A percentile compares a stretch with the other conserved stretches of the same genome.
These are phyloP conservation scores for Gossypium gossypioides DNA, from an alignment of 441 rosid genomes.

Conservation along the genomic window DNA sequence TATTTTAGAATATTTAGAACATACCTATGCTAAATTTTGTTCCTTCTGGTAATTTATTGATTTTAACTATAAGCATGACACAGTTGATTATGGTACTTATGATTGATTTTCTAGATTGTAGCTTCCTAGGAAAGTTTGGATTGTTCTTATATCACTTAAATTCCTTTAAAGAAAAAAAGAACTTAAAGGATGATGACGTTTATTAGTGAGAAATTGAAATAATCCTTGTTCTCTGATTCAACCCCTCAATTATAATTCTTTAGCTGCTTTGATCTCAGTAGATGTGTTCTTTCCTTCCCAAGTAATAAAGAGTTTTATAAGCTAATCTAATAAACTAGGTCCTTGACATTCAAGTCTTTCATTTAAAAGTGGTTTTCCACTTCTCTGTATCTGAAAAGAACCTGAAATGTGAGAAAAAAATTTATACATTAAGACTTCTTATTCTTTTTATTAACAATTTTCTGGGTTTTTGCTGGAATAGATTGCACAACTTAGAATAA, in stretches of 20 bases:
- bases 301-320: neutral
- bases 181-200: neutral
- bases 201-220: neutral
- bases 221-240: neutral
- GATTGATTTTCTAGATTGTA: neutral
- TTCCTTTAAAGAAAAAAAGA: neutral
- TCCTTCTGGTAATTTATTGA: neutral
- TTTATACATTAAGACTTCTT: neutral
- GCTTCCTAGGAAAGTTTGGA: neutral
- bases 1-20: neutral
- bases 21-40: neutral
- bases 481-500: constrained; percentile 71
- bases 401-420: neutral
- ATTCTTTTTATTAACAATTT: neutral
- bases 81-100: neutral
- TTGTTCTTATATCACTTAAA: neutral
- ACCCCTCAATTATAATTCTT: neutral
- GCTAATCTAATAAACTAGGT: neutral
- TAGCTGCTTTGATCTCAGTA: neutral
- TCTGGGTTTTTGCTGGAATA: constrained; percentile 19
- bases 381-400: neutral
- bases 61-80: neutral
- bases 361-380: neutral
- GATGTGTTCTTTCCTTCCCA: neutral
- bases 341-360: neutral